Base-by-base conservation (phyloP, 192 early-diverging fungal genomes). In the Coemansia javaensis region DNA sequence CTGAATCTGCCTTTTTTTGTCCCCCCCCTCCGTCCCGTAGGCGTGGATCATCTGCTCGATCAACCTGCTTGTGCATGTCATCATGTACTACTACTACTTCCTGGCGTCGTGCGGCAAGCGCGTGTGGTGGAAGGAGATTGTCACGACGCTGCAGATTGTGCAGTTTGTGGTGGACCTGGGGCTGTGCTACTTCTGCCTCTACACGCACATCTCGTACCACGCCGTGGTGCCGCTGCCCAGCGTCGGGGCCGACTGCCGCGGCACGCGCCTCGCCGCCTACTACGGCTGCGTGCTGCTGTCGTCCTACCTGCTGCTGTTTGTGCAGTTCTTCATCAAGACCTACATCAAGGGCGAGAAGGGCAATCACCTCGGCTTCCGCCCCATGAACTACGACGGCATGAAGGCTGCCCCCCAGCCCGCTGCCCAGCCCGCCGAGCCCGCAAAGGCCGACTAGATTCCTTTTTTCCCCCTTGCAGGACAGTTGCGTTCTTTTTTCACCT, bases 81-180 rank as follows among this genome's bases (percentile, higher is more conserved):
- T 91, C 56, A 95, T 95, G 93, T 91, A 91, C 79, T 89, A 86
- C 66, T 91, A 89, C 76, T 91, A 91, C 77, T 87, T 84, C 77
- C 84, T 83, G 48, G 85, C 87, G 17, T 87, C 87, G 47, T 77
- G 81, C 36, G 82, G 85, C 28, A 85, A 82, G 63, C 75, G 75
- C 56, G 81, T 88, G 44, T 93, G 93, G 90, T 96, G 91, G 91
- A 94, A 94, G 79, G 82, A 90, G 65, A 83, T 88, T 54, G 75
- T 96, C 18, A 96, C 93, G 15, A 89, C 90, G n/a, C 67, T 90
- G 47, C 93, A 96, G 76, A 96, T 96, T 35, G 63, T 80, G 40
- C 93, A 96, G 78, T 93, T 96, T 41, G 79, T 93, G 27, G 82
- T 93, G 23, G 93, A 92, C 57, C 69, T 96, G 25, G 73, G 77